These are phyloP conservation scores for Gossypium herbaceum DNA, from an alignment of 345 rosid genomes.

Conservation along the genomic window DNA sequence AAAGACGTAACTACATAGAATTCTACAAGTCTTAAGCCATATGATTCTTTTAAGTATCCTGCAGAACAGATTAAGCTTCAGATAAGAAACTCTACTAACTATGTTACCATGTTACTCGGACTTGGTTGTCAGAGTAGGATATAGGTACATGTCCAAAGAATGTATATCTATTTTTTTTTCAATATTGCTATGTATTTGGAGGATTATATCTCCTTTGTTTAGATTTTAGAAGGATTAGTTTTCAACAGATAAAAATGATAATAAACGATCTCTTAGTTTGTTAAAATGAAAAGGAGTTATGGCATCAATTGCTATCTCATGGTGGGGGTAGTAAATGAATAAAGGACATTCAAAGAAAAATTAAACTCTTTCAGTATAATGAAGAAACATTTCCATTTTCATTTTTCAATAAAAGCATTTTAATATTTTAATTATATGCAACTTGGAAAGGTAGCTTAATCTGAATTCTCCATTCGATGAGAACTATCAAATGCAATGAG, in stretches of 20 bases:
- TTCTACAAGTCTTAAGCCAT: not conserved
- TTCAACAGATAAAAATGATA: not conserved
- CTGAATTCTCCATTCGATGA: not conserved
- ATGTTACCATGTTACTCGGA: too few relatives aligned
- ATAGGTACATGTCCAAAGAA: not conserved
- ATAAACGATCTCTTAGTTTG: not conserved
- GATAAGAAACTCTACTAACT: not conserved
- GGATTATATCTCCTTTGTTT: not conserved
- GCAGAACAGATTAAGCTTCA: not conserved
- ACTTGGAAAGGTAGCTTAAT: not conserved
- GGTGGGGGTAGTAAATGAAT: not conserved
- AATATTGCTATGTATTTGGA: too few relatives aligned
- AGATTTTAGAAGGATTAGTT: not conserved
- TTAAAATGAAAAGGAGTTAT: not conserved
- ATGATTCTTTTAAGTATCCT: not conserved
- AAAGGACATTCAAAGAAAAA: not conserved
- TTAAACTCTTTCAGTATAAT: not conserved
- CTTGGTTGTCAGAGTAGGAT: too few relatives aligned
- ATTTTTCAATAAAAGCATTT: not conserved
- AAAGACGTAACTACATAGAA: not conserved
- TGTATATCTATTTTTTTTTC: too few relatives aligned
- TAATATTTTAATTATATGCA: not conserved
- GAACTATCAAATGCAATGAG: slow-evolving; percentile 2
- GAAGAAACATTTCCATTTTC: not conserved
- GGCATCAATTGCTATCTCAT: not conserved